Evolutionary conservation across 805 yeast genomes (phyloP), one percentile per base, ranked within the genome.

Genomic region (Candida montana): DNA sequence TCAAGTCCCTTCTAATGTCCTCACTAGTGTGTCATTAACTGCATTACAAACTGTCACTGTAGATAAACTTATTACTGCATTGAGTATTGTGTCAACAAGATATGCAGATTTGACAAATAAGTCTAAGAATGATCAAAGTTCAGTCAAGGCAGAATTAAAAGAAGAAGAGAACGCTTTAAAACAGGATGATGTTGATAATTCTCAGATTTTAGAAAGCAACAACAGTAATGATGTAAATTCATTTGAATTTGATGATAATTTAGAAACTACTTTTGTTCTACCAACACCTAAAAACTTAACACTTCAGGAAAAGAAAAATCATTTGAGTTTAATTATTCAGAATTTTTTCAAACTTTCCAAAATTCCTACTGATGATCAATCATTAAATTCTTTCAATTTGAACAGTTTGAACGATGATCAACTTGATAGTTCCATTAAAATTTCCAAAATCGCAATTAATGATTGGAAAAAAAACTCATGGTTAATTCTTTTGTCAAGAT

Each of bases 381-480:
- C 52, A 2, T 37, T 48, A 9, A 47, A 44, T 17, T 43, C 51
- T 2, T 55, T 48, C 27, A 50, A 46, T 32, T 33, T 45, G 12
- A 31, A 56, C 18, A 59, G 54, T 13, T 42, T 39, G 34, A 49
- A 43, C 21, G 31, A 49, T 40, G 39, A 49, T 42, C 40, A 40
- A 32, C n/a, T 37, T 12, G 51, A 48, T 23, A 43, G 58, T 36
- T 46, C 53, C 11, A 41, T 47, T 36, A 62, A 49, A 52, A 49
- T 48, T n/a, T 53, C 47, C 18, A 57, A 42, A 45, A 59, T 61
- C 40, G 68, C 63, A 36, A 67, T 55, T 47, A 61, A 46, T 13
- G 79, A 77, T 39, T 74, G 91, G 71, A 73, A 79, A 8, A 77
- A 73, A 37, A 73, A 81, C 47, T 77, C 91, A 2, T 89, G 96